Evolutionary conservation across 176 grass and related monocot species (phyloP), one percentile per base, ranked within the genome.

Genomic region (Saccharum officinarum): DNA sequence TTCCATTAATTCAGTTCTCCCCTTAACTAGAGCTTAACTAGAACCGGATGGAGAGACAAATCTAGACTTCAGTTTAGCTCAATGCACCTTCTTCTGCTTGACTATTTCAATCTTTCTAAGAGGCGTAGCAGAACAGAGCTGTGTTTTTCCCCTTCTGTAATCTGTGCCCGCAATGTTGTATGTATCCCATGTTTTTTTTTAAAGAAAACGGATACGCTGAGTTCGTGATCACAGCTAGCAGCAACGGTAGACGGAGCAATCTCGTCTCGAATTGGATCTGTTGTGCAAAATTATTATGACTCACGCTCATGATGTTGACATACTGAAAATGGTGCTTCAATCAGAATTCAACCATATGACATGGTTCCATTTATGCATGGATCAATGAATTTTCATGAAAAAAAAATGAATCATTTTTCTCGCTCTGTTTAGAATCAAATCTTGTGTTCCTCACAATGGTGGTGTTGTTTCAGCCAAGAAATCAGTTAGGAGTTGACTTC

Each of bases 1-100:
- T 82, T 89, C 83, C 83, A 22, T 25, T 40, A 26, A 71, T 62
- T 72, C 70, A 45, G 40, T 26, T 18, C 10, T 23, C 20, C 36
- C 38, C 37, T 40, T 6, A 23, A 76, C n/a, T 17, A 76, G 39
- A 76, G 49, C 71, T 30, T 13, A 78, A 63, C 0, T 61, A 61
- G 0, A 62, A 46, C 33, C 9, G 20, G 20, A 69, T 74, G 69
- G 69, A 41, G 31, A 10, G 30, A 55, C 67, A 66, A 50, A 64
- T 80, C 14, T 47, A 36, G 23, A 18, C 39, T 33, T 46, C 25
- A 52, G 8, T 49, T 37, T 8, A 33, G 25, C 22, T 25, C 6
- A 33, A 82, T 76, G 14, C 13, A 38, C 30, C 13, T 23, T 71
- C 37, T 71, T 26, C 39, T 1, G 17, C 17, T 54, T 20, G 47